These are phyloP conservation scores for Adansonia madagascariensis DNA, from an alignment of 441 rosid species.

Conservation along the genomic window DNA sequence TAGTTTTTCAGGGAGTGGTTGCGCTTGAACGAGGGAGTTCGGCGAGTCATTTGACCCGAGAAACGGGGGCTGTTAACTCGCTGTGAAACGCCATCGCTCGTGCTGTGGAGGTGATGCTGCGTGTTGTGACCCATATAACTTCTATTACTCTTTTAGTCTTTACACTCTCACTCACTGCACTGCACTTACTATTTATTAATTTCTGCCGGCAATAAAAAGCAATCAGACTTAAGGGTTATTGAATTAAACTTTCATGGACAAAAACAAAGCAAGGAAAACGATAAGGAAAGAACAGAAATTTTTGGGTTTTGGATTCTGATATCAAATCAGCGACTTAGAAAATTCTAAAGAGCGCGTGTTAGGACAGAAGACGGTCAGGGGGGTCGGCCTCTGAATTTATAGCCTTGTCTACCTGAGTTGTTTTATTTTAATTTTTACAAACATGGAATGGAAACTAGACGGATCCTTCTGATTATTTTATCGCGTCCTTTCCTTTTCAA, in stretches of 20 bases:
- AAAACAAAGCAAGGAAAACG: background rate
- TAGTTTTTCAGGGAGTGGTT: conserved; percentile 28
- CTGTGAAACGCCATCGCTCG: conserved; percentile 67
- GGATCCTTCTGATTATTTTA: background rate
- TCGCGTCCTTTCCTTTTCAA: background rate
- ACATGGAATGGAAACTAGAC: background rate
- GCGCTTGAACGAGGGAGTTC: conserved; percentile 89
- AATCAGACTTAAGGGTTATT: background rate
- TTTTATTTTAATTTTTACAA: no score
- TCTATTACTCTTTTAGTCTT: background rate
- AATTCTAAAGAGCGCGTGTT: background rate
- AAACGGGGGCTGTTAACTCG: conserved; percentile 85
- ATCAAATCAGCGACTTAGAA: background rate
- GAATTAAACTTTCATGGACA: conserved; percentile 16
- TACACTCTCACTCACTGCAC: background rate
- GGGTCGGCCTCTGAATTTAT: background rate
- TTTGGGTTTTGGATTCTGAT: background rate
- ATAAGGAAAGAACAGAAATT: background rate
- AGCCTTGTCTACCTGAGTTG: background rate
- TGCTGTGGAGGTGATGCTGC: conserved; percentile 46
- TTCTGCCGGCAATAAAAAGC: background rate
- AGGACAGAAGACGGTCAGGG: background rate
- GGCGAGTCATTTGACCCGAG: conserved; percentile 87
- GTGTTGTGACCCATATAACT: conserved; percentile 48
- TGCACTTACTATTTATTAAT: background rate